Base-by-base conservation (phyloP, 2,329 filamentous ascomycete species). In the Beauveria medogensis region DNA sequence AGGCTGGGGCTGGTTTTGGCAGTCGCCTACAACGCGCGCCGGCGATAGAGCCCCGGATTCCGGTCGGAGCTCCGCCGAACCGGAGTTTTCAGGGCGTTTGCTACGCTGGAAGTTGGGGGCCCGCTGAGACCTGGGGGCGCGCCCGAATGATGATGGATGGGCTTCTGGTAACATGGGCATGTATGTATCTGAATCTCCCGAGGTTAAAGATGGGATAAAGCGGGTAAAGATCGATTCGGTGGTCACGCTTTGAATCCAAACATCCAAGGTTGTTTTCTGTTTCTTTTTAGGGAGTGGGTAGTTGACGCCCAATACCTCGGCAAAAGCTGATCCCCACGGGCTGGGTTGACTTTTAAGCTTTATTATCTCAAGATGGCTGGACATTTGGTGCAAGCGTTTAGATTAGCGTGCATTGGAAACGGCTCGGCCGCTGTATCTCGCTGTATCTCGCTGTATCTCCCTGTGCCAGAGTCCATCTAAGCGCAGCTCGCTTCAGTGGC, bases 51-150 rank as follows among this genome's bases (percentile, higher is more conserved):
- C 24, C 18, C 52, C 59, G 59, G 59, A 61, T 16, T 56, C 59
- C 59, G 59, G 44, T 61, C 59, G 59, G 59, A 61, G 59, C 52
- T 61, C 51, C 59, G 59, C 52, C 40, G 48, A 34, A 48, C 51
- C 59, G 59, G 59, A 60, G 30, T 60, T 60, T 60, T 60, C 41
- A 26, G 37, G 37, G 30, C 30, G 10, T 12, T 14, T 34, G 9
- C 9, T 30, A 9, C 28, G 28, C 28, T 30, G 9, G 9, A 30
- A 24, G 24, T 24, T 24, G 24, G 22, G 22, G 24, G 24, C 24
- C 24, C 24, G 24, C 24, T 24, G 24, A 24, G 24, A 24, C 24
- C 4, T 24, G 24, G 24, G 24, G 24, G 24, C 24, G 24, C 3
- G 24, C 24, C 24, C 24, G 24, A 24, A 24, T 24, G 24, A 24